A percentile compares a stretch with the other conserved stretches of the same genome.
Conservation (phyloP, 768 basidiomycete genomes). For the Lactifluus rugatus region DNA sequence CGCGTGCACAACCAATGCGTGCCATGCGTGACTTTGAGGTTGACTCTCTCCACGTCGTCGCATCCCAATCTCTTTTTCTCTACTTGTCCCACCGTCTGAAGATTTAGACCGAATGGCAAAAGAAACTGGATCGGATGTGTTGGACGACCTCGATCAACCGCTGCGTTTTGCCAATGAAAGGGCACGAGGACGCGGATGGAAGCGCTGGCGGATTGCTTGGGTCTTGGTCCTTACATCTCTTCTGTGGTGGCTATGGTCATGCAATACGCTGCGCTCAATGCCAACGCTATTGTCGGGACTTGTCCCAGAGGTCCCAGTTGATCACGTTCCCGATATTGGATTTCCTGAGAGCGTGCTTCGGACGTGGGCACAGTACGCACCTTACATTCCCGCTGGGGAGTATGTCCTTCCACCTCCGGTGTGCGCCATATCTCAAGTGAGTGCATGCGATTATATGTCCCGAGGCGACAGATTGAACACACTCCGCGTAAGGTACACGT, state of each 20-base stretch:
- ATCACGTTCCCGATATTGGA: constrained; percentile 8
- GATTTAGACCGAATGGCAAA: constrained; percentile 2
- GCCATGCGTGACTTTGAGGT: too few relatives aligned
- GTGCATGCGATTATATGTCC: not conserved
- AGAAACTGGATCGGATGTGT: not conserved
- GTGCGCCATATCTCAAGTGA: constrained; percentile 51
- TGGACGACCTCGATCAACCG: not conserved
- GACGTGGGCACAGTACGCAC: constrained; percentile 52
- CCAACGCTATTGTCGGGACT: not conserved
- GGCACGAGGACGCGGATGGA: not conserved
- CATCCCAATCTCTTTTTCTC: too few relatives aligned
- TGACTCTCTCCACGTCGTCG: too few relatives aligned
- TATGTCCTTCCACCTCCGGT: constrained; percentile 38
- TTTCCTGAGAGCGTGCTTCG: constrained; percentile 7
- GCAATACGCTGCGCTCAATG: constrained; percentile 25
- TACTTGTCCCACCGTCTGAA: too few relatives aligned
- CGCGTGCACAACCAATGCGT: too few relatives aligned
- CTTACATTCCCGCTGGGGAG: constrained; percentile 40
- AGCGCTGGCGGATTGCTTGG: not conserved
- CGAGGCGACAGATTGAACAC: not conserved
- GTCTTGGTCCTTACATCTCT: not conserved
- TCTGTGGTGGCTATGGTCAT: constrained; percentile 3
- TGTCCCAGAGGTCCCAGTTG: constrained; percentile 29
- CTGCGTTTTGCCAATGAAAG: not conserved
- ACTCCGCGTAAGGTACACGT: constrained; percentile 42